Evolutionary conservation across 495 filamentous ascomycete genomes (phyloP).

Genomic region (Articulospora tetracladia): DNA sequence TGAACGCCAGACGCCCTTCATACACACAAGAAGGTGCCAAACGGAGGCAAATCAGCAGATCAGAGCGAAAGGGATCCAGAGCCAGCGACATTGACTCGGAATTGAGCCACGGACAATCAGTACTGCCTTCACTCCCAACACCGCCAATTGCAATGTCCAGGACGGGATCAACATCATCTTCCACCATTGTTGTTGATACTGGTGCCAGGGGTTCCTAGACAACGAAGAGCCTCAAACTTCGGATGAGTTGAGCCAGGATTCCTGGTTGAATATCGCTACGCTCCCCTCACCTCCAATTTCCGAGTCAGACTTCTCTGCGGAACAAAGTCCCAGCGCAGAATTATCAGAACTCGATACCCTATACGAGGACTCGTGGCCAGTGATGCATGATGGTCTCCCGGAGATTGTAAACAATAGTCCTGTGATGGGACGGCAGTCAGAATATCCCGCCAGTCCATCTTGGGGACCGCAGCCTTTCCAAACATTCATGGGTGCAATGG

Average conservation of each 20-base stretch:
- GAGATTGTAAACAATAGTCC: constrained; percentile 9
- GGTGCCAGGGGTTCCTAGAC: background rate
- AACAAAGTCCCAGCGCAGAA: background rate
- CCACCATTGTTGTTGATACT: constrained; percentile 23
- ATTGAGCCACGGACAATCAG: background rate
- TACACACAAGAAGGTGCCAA: constrained; percentile 25
- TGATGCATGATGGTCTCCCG: constrained; percentile 6
- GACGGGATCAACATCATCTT: constrained; percentile 8
- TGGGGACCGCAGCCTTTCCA: constrained; percentile 25
- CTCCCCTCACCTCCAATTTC: constrained; percentile 20
- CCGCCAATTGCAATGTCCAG: constrained; percentile 11
- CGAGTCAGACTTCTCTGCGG: constrained; percentile 4
- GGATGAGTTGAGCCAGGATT: constrained; percentile 6
- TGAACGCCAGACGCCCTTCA: constrained; percentile 38
- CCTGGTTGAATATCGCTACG: constrained; percentile 12
- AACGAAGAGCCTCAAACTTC: background rate
- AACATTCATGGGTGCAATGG: constrained; percentile 26
- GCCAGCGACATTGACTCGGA: background rate
- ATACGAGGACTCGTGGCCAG: constrained; percentile 22
- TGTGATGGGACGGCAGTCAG: constrained; percentile 5
- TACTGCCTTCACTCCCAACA: constrained; percentile 1
- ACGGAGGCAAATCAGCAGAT: constrained; percentile 13
- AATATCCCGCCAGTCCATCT: constrained; percentile 10
- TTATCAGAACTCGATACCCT: constrained; percentile 16
- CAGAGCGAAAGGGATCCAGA: constrained; percentile 15